A percentile compares a stretch with the other conserved stretches of the same genome.
phyloP scores from a whole-genome alignment of 441 rosid species.

The Manihot esculenta region DNA sequence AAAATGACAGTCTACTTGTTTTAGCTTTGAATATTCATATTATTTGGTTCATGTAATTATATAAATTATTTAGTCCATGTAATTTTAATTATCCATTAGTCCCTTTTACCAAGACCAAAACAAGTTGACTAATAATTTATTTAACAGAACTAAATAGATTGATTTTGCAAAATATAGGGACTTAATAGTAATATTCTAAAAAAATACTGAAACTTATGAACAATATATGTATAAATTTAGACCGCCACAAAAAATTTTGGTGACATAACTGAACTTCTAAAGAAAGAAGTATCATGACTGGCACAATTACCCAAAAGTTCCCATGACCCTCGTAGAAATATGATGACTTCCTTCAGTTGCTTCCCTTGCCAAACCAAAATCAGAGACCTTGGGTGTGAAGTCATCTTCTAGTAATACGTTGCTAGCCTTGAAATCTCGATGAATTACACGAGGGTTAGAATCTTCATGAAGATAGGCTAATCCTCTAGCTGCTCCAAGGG shows the following conservation, averaged over 20 bases:
- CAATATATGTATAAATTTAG: neutral
- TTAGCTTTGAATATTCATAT: too few species aligned
- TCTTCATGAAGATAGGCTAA: conserved; percentile 99
- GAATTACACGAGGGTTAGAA: conserved; percentile 95
- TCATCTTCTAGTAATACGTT: conserved; percentile 84
- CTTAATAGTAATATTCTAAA: neutral
- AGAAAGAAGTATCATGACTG: neutral
- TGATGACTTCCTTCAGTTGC: conserved; percentile 97
- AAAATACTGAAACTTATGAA: neutral
- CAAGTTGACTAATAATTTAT: too few species aligned
- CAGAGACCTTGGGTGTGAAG: conserved; percentile 96
- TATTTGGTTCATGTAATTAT: too few species aligned
- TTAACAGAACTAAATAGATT: too few species aligned
- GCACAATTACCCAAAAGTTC: conserved; percentile 82
- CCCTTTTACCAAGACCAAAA: too few species aligned
- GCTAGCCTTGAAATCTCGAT: conserved; percentile 97
- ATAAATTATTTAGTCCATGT: too few species aligned
- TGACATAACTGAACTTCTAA: neutral
- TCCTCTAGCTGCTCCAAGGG: conserved; percentile 98
- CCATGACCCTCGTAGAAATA: conserved; percentile 96
- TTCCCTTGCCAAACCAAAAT: conserved; percentile 96
- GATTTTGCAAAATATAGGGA: too few species aligned
- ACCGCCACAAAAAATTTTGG: neutral
- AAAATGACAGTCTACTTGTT: neutral
- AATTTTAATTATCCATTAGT: too few species aligned